Evolutionary conservation across 495 filamentous ascomycete species (phyloP), one percentile per base, ranked within the genome.

Genomic region (Astrothelium subdiscretum): DNA sequence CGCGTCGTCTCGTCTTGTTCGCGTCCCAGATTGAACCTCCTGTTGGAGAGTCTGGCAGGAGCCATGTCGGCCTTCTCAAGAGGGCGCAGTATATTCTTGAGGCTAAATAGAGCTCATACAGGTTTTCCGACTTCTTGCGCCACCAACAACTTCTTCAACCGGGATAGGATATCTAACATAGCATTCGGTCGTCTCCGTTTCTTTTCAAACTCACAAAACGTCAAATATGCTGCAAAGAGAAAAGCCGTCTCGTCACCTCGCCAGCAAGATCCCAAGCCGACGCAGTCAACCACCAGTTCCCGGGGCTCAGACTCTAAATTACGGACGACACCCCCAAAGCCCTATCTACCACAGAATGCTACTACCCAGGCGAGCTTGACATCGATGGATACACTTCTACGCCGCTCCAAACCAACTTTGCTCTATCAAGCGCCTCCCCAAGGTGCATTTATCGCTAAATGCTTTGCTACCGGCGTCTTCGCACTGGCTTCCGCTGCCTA

Each of bases 351-450:
- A 22, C 10, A 48, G 43, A 15, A 10, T 18, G 13, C 43, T 48
- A 18, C 43, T 18, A 32, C 59, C 24, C 15, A 32, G 12, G 32
- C 31, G 15, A n/a, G 38, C 18, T 11, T 15, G 32, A 35, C 31
- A 15, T 60, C 20, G 24, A 4, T 13, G 48, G 18, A 60, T 44
- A 15, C 42, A 59, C 13, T 59, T 63, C 38, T 63, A 64, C 58
- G 15, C 22, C 18, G 31, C 40, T 13, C 61, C 61, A 5, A 3
- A 13, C 43, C 67, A 65, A 60, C 40, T 22, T 15, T 60, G 40
- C 57, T 66, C 60, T 62, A 59, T 40, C 52, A 38, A 62, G 59
- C n/a, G 18, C 43, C 59, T 29, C 54, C 59, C 3, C 59, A 62
- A 13, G 15, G n/a, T 26, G 13, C 32, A 24, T 62, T 51, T 32